Evolutionary conservation across 129 eudicot genomes (phyloP), one percentile per base, ranked within the genome.

Genomic region (Centaurea solstitialis): DNA sequence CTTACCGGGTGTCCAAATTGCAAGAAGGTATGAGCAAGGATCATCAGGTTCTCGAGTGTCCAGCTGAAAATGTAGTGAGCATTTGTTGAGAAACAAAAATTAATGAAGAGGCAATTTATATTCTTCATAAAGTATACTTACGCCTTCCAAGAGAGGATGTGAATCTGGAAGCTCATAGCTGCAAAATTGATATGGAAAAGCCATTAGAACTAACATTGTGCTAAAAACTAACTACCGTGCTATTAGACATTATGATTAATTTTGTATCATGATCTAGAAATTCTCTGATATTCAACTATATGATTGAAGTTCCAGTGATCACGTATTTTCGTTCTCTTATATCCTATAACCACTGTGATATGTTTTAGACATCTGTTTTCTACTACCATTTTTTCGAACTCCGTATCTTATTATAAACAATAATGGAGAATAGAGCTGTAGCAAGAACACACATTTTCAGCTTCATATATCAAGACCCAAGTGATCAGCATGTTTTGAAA

Each of bases 161-260:
- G 90, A 77, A 85, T 93, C 99, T 80, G 99, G 98, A 87, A 96
- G 98, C 87, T 91, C 99, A 65, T 96, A 96, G 70, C 99, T 96
- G 90, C 87, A 87, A 68, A 87, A 66, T 28, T 76, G 74, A 75
- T 21, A 78, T 21, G 28, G 43, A 79, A 81, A 53, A 40, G 30
- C 57, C 35, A 81, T 37, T 67, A 73, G 39, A 78, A 69, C 57
- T 67, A 77, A n/a, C 61, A 24, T 22, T 50, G 43, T 45, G 26
- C 22, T 5, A 30, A 40, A 40, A 20, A 8, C 30, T 71, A 8
- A 43, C 33, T 71, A 17, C 17, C 75, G 6, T 38, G 59, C n/a
- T n/a, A 39, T 38, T 39, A 71, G 30, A 39, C 15, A 38, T 22
- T 57, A 13, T 37, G 74, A 70, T 70, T 33, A 15, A 35, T 17